phyloP scores from a whole-genome alignment of 2,329 filamentous ascomycete genomes.

The Ambrosiella cleistominuta region DNA sequence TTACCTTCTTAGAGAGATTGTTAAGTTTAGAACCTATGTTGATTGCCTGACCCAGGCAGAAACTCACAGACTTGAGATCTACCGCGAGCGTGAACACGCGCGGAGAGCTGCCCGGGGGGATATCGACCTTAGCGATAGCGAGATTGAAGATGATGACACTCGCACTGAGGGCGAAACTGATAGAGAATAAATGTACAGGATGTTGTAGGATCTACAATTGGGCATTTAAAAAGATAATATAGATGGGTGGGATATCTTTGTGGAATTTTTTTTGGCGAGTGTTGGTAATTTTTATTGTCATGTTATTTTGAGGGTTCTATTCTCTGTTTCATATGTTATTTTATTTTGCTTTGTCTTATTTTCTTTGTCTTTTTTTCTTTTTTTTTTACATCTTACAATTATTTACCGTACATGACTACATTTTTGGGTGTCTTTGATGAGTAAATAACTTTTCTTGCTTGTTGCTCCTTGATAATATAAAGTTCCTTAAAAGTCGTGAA shows the following conservation, averaged over 20 bases:
- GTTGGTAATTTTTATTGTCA: constrained; percentile 1
- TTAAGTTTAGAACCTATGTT: constrained; percentile 92
- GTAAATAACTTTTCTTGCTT: not conserved
- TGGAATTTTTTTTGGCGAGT: not conserved
- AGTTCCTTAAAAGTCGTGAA: not conserved
- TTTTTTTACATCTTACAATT: not conserved
- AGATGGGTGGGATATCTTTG: not conserved
- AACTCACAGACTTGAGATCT: constrained; percentile 51
- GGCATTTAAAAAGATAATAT: not conserved
- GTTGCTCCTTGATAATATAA: not conserved
- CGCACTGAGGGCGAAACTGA: not conserved
- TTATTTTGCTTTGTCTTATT: not conserved
- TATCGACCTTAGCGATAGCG: constrained; percentile 9
- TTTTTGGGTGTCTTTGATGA: not conserved
- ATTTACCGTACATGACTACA: too few species aligned
- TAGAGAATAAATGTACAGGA: not conserved
- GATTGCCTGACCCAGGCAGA: constrained; percentile 63
- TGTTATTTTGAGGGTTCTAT: not conserved
- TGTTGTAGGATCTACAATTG: not conserved
- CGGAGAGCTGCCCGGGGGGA: constrained; percentile 14
- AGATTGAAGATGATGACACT: constrained; percentile 2
- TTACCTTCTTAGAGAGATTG: constrained; percentile 80
- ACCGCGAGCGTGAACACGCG: constrained; percentile 35
- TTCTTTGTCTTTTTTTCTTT: not conserved
- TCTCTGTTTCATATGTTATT: not conserved